Evolutionary conservation across 257 asterid genomes (phyloP), one percentile per base, ranked within the genome.

Genomic region (Coffea eugenioides): DNA sequence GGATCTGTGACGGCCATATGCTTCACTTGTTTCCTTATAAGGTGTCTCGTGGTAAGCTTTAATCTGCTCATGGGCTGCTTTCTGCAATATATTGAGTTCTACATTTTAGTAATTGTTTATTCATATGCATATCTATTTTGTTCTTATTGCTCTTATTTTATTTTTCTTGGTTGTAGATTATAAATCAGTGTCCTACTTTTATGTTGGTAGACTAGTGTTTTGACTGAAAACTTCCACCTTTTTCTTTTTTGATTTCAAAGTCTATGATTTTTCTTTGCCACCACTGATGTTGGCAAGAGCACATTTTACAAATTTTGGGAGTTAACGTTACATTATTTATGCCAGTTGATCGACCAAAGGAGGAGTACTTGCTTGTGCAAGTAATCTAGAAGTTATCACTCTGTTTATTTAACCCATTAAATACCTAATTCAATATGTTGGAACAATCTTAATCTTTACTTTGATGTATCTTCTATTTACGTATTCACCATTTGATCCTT

Each of bases 1-100:
- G 98, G 98, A 86, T 95, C 93, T 64, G 98, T 95, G 82, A 95
- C 98, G 11, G 97, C 95, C 51, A 91, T 93, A 87, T 95, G 98
- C 87, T 95, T 93, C 88, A 86, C 91, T 77, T 95, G 98, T 84
- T 95, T 95, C 84, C 93, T 95, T 69, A 84, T 95, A 82, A 85
- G 98, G 78, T 91, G 97, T 87, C 93, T 91, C 61, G 94, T 93
- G 97, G 98, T 95, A 86, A 86, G 97, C 69, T 69, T 77, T 51
- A 49, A 41, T 64, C 65, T 80, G 21, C 77, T 51, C 36, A 0
- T 23, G 56, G 18, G 51, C 43, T 18, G 72, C 71, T 62, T 31
- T 73, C 64, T 41, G 10, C 25, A 25, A 69, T 12, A 74, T 20
- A 27, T 62, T 62, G 73, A 45, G 45, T 45, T 76, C 8, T 76